Base-by-base conservation (phyloP, 2,329 filamentous ascomycete genomes). In the Madurella mycetomatis region DNA sequence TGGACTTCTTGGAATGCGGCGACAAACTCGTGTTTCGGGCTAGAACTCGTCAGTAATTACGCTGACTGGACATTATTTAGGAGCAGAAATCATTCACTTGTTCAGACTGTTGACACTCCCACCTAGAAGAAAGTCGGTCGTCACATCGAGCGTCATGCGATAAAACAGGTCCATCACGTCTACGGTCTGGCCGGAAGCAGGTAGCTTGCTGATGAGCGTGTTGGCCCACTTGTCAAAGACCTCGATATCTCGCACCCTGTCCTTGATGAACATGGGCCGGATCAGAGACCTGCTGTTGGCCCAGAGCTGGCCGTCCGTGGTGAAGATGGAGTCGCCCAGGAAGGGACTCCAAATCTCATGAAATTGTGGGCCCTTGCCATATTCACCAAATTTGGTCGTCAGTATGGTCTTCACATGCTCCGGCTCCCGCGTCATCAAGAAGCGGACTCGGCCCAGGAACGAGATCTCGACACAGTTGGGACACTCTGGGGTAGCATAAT, bases 1-100 rank as follows among this genome's bases (percentile, higher is more conserved):
- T 91, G 87, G 1, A 88, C 85, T 53, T 85, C 82, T 58, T 77
- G 78, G 68, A 92, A 92, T 0, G 86, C 85, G 45, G 82, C 73
- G 1, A 86, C 85, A 65, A 92, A 90, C 18, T 79, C 73, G 52
- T 74, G 79, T 56, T 76, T 77, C 9, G 74, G 79, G 57, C 80
- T 78, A 25, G 5, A 40, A 5, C 25, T 25, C 11, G 41, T 56
- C 13, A 56, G 43, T 25, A n/a, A n/a, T n/a, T n/a, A 37, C 4
- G 3, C 9, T 2, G n/a, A 25, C 2, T 30, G 18, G 9, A 31
- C 2, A 3, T 9, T 34, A 30, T 25, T 7, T 7, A 41, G 5
- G 17, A 25, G 42, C 15, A 18, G 5, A 9, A 17, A 18, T 17
- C n/a, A 55, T 64, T 56, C 56, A 74, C 72, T 72, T 71, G 48